Percentiles rank a stretch among this genome's conserved stretches.
Evolutionary conservation across 2,329 filamentous ascomycete genomes (phyloP).

Genomic region (Kalmusia sp.): DNA sequence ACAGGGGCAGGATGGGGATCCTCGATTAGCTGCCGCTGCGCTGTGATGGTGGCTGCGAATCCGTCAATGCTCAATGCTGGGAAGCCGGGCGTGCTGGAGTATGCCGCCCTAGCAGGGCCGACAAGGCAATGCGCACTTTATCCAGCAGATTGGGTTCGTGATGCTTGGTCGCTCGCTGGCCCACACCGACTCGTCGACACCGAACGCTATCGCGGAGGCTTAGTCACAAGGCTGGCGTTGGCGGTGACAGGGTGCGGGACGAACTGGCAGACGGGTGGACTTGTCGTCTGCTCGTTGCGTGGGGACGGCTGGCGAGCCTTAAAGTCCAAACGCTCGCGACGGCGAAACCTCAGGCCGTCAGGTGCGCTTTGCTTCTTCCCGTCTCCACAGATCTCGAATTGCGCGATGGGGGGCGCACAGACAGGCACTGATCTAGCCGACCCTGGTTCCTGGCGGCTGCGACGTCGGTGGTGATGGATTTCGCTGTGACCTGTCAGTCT

Average conservation of each 20-base stretch:
- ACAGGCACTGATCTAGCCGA: slow-evolving; percentile 36
- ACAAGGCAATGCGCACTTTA: slow-evolving; percentile 37
- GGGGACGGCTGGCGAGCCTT: slow-evolving; percentile 24
- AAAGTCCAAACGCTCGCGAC: slow-evolving; percentile 38
- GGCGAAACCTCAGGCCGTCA: slow-evolving; percentile 30
- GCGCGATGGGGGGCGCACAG: slow-evolving; percentile 35
- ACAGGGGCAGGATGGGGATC: slow-evolving; percentile 36
- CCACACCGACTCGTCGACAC: slow-evolving; percentile 21
- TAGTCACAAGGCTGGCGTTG: slow-evolving; percentile 7
- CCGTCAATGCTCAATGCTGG: slow-evolving; percentile 30
- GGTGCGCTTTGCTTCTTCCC: slow-evolving; percentile 47
- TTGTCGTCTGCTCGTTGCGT: background rate
- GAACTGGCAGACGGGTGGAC: background rate
- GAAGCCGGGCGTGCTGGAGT: slow-evolving; percentile 21
- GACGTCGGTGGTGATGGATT: slow-evolving; percentile 39
- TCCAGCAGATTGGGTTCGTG: slow-evolving; percentile 34
- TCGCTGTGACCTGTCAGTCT: slow-evolving; percentile 44
- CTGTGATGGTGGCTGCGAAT: slow-evolving; percentile 34
- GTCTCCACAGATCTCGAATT: slow-evolving; percentile 47
- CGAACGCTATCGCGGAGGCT: slow-evolving; percentile 19
- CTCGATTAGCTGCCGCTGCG: slow-evolving; percentile 47
- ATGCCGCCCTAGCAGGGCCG: slow-evolving; percentile 23
- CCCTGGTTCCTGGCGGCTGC: slow-evolving; percentile 35
- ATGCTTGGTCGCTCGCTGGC: slow-evolving; percentile 20
- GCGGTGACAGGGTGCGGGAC: slow-evolving; percentile 8